phyloP scores from a whole-genome alignment of 2,329 filamentous ascomycete species.

The Celoporthe dispersa region DNA sequence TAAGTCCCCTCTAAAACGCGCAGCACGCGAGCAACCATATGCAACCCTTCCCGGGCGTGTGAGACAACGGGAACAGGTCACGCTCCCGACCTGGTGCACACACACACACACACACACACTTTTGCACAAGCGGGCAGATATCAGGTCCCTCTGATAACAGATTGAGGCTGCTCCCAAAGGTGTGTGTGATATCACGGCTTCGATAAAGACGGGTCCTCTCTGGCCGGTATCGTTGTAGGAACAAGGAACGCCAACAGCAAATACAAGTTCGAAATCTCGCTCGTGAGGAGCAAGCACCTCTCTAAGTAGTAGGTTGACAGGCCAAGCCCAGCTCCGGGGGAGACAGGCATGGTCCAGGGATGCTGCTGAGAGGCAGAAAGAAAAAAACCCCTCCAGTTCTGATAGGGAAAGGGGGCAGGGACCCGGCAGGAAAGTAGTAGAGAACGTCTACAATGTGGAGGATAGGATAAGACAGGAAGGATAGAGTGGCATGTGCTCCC shows the following conservation, averaged over 20 bases:
- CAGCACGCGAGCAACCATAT: constrained; percentile 27
- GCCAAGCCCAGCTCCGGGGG: background rate
- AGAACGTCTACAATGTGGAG: background rate
- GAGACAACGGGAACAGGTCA: constrained; percentile 26
- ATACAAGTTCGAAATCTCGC: background rate
- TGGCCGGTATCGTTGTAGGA: background rate
- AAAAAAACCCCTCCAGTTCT: background rate
- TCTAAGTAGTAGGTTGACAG: background rate
- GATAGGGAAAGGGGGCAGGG: background rate
- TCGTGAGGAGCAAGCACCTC: background rate
- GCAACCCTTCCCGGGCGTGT: constrained; percentile 13
- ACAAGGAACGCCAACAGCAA: background rate
- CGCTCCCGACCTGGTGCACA: constrained; percentile 13
- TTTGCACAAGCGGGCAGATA: background rate
- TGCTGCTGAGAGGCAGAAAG: background rate
- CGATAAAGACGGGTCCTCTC: background rate
- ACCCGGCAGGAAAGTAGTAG: background rate
- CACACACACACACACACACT: background rate
- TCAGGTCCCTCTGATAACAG: background rate
- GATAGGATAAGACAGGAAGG: background rate
- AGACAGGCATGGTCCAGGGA: background rate
- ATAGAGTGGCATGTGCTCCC: background rate
- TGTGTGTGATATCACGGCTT: background rate
- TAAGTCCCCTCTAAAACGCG: constrained; percentile 23
- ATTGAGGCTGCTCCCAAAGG: background rate